These are phyloP conservation scores for Tubosaeta brunneosetosa DNA, from an alignment of 768 basidiomycete species.

Conservation along the genomic window DNA sequence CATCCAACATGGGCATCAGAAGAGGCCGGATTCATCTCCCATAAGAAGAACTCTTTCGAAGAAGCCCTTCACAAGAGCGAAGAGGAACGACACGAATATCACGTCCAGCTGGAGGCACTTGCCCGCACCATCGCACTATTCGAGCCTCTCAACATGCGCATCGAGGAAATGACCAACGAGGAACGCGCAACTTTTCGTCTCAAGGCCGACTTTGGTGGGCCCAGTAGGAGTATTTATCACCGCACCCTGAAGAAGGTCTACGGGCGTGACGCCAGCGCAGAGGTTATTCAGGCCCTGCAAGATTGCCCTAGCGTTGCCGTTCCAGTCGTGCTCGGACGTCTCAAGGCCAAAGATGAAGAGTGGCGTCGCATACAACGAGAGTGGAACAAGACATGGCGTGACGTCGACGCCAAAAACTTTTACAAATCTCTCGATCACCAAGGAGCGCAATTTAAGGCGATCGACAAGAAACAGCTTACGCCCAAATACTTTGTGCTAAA, in stretches of 20 bases:
- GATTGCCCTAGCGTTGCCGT: constrained; percentile 88
- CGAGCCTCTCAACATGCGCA: constrained; percentile 79
- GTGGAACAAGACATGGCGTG: constrained; percentile 96
- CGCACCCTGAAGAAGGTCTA: constrained; percentile 93
- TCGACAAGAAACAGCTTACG: constrained; percentile 92
- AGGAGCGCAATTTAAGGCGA: constrained; percentile 89
- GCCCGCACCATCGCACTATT: constrained; percentile 85
- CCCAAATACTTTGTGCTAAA: constrained; percentile 78
- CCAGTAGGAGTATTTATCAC: constrained; percentile 83
- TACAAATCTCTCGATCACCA: constrained; percentile 98
- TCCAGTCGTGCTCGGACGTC: constrained; percentile 82
- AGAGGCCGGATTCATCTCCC: constrained; percentile 87
- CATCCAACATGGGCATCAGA: constrained; percentile 99
- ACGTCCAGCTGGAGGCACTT: constrained; percentile 90
- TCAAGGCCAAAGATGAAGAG: constrained; percentile 94
- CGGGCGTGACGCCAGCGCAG: constrained; percentile 68
- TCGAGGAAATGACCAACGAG: constrained; percentile 85
- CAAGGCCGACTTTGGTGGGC: constrained; percentile 84
- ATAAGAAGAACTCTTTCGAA: constrained; percentile 96
- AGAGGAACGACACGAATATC: constrained; percentile 97
- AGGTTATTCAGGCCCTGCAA: constrained; percentile 83
- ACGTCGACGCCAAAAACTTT: constrained; percentile 95
- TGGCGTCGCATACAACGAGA: constrained; percentile 93
- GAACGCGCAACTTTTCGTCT: constrained; percentile 80
- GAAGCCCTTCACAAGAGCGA: constrained; percentile 95